Evolutionary conservation across 495 filamentous ascomycete species (phyloP).

Genomic region (Penicillium cataractarum): DNA sequence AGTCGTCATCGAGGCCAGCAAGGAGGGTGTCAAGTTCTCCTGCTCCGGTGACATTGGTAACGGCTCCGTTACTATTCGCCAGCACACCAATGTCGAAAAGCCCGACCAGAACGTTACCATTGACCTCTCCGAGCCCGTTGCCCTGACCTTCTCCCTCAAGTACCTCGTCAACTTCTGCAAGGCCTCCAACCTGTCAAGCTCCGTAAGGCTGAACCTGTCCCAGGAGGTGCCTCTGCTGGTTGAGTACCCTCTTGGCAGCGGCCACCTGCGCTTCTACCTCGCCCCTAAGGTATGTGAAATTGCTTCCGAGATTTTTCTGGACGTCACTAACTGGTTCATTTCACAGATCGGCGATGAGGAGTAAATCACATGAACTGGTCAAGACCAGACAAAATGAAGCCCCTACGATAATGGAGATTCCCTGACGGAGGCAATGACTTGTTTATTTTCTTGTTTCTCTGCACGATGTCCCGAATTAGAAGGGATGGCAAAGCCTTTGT

Average conservation of each 20-base stretch:
- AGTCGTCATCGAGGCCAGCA: slow-evolving; percentile 95
- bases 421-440: slow-evolving; percentile 38
- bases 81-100: slow-evolving; percentile 90
- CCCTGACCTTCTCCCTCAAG: slow-evolving; percentile 97
- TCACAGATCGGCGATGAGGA: slow-evolving; percentile 88
- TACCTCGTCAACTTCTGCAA: slow-evolving; percentile 99
- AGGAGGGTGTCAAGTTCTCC: slow-evolving; percentile 97
- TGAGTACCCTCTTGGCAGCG: slow-evolving; percentile 85
- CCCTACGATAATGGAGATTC: slow-evolving; percentile 41
- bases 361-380: slow-evolving; percentile 47
- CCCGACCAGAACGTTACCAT: slow-evolving; percentile 84
- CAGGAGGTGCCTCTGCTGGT: slow-evolving; percentile 96
- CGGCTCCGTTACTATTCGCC: slow-evolving; percentile 87
- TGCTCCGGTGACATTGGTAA: slow-evolving; percentile 94
- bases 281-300: slow-evolving; percentile 82
- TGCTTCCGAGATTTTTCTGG: background rate
- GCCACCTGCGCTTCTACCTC: slow-evolving; percentile 94
- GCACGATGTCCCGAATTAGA: slow-evolving; percentile 20
- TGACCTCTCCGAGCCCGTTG: slow-evolving; percentile 86
- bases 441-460: slow-evolving; percentile 23
- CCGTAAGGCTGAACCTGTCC: slow-evolving; percentile 89
- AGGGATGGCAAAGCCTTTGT: slow-evolving; percentile 21
- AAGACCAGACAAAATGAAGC: slow-evolving; percentile 30
- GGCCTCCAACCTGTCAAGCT: slow-evolving; percentile 78
- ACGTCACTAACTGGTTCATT: slow-evolving; percentile 7